These are phyloP conservation scores for Coemansia sp. DNA, from an alignment of 192 early-diverging fungal genomes.

Conservation along the genomic window DNA sequence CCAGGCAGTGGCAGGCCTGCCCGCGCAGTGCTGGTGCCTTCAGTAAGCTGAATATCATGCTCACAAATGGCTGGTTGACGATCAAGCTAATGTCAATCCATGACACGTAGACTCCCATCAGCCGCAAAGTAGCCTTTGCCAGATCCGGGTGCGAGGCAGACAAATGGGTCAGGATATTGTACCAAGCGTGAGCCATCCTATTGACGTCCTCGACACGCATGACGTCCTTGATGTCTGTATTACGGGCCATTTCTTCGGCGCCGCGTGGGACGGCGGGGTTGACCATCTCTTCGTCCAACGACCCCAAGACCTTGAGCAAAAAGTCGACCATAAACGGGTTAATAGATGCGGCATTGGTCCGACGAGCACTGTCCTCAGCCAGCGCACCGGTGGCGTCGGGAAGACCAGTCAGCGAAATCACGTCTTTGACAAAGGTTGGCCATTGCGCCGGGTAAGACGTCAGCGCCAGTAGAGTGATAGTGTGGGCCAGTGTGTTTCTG, in stretches of 20 bases:
- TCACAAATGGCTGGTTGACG: slow-evolving; percentile 78
- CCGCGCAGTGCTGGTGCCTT: slow-evolving; percentile 60
- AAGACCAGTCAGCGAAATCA: slow-evolving; percentile 63
- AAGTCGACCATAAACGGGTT: slow-evolving; percentile 59
- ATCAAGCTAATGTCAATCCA: slow-evolving; percentile 95
- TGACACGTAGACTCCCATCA: slow-evolving; percentile 86
- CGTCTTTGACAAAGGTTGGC: slow-evolving; percentile 85
- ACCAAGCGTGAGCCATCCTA: slow-evolving; percentile 72
- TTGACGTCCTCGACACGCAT: slow-evolving; percentile 84
- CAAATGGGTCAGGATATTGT: slow-evolving; percentile 64
- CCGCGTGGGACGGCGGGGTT: slow-evolving; percentile 66
- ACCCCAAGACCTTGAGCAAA: slow-evolving; percentile 72
- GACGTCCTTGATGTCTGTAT: slow-evolving; percentile 84
- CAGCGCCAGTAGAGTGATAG: slow-evolving; percentile 77
- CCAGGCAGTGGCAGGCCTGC: slow-evolving; percentile 79
- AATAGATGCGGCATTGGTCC: slow-evolving; percentile 57
- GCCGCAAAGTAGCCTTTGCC: slow-evolving; percentile 63
- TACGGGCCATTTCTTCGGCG: slow-evolving; percentile 66
- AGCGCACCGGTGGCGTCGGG: slow-evolving; percentile 49
- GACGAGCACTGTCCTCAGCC: slow-evolving; percentile 43
- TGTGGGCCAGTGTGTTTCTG: slow-evolving; percentile 82
- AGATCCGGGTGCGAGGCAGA: slow-evolving; percentile 59
- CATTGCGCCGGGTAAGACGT: slow-evolving; percentile 81
- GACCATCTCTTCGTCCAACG: slow-evolving; percentile 89
- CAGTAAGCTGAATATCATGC: slow-evolving; percentile 73